phyloP scores from a whole-genome alignment of 169 alveolate species.

The Sarcocystis neurona region DNA sequence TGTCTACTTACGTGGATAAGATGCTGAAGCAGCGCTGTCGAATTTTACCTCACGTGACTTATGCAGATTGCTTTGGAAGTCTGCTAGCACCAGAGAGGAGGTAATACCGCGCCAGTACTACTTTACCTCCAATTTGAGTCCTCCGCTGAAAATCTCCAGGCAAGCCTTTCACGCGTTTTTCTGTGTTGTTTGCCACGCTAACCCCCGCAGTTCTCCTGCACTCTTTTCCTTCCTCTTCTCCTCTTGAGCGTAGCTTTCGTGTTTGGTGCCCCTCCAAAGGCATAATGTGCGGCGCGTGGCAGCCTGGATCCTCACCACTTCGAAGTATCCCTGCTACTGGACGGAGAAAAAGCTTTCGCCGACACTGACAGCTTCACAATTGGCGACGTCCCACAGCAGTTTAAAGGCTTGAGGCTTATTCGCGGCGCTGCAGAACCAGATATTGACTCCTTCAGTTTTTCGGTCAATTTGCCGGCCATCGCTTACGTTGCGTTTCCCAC shows the following conservation, averaged over 20 bases:
- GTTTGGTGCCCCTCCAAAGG: conserved; percentile 2
- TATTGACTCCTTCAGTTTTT: conserved; percentile 31
- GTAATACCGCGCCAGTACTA: conserved; percentile 71
- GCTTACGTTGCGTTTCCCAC: conserved; percentile 71
- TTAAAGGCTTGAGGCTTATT: conserved; percentile 69
- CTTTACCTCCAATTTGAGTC: conserved; percentile 65
- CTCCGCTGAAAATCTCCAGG: conserved; percentile 64
- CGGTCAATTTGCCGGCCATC: conserved; percentile 71
- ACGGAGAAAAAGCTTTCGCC: conserved; percentile 69
- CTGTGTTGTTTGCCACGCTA: no score
- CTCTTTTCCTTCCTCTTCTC: background rate
- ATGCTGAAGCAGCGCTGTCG: no score
- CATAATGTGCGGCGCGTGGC: background rate
- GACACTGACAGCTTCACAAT: conserved; percentile 68
- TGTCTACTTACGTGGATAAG: no score
- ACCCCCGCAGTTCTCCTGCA: no score
- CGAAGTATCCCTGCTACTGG: conserved; percentile 63
- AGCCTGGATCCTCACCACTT: conserved; percentile 71
- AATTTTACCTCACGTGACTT: conserved; percentile 46
- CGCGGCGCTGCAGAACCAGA: conserved; percentile 53
- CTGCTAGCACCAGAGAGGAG: conserved; percentile 69
- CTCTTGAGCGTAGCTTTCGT: background rate
- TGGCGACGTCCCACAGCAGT: conserved; percentile 71
- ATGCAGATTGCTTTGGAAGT: conserved; percentile 72
- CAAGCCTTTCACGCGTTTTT: background rate